These are phyloP conservation scores for Amborella trichopoda DNA, from an alignment of 164 flowering plant species.

Conservation along the genomic window DNA sequence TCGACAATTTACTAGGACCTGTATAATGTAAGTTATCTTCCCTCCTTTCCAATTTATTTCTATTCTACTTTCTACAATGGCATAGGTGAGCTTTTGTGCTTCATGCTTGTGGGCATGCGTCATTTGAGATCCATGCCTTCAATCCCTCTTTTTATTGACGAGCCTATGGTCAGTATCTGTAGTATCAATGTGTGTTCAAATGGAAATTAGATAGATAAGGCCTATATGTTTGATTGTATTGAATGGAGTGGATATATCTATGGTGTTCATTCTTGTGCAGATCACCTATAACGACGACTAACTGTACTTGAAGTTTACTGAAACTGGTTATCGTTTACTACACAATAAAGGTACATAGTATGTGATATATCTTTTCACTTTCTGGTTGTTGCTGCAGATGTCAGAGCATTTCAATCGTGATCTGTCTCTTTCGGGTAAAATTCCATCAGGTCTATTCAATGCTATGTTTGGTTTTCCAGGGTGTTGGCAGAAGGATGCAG, in stretches of 20 bases:
- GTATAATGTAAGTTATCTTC: no score
- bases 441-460: conserved; percentile 70
- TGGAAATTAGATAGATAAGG: no score
- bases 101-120: no score
- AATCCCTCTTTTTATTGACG: no score
- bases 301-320: background rate
- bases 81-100: no score
- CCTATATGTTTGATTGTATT: background rate
- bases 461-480: conserved; percentile 54
- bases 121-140: no score
- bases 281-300: background rate
- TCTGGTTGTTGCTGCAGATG: conserved; percentile 40
- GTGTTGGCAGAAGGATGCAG: conserved; percentile 77
- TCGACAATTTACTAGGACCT: no score
- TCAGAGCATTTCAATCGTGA: conserved; percentile 75
- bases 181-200: no score
- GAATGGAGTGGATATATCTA: background rate
- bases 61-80: no score
- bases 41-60: no score
- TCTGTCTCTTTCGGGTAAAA: conserved; percentile 56
- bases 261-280: background rate
- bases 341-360: no score
- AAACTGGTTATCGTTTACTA: background rate
- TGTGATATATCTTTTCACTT: background rate
- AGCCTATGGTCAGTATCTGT: no score